Conservation (phyloP, 768 basidiomycete genomes). For the Mycena haematopus region DNA sequence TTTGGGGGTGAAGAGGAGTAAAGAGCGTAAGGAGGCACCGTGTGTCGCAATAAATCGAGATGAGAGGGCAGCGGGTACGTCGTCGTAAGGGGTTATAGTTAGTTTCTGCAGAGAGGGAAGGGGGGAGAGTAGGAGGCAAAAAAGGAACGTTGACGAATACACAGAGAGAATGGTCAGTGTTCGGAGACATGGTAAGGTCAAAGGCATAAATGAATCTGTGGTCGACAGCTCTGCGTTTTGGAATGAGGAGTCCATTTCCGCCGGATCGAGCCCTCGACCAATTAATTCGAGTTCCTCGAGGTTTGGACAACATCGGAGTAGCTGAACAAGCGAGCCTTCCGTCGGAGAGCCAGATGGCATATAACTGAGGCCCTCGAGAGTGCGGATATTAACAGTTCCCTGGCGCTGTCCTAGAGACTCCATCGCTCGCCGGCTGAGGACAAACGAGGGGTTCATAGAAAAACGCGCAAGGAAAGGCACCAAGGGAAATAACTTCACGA, state of each 20-base stretch:
- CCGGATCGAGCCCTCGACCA: constrained; percentile 62
- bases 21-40: constrained; percentile 61
- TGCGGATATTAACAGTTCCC: constrained; percentile 53
- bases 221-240: constrained; percentile 33
- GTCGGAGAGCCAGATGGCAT: constrained; percentile 40
- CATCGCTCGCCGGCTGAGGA: constrained; percentile 66
- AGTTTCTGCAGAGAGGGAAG: constrained; percentile 71
- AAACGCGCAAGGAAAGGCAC: constrained; percentile 67
- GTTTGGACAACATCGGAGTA: constrained; percentile 60
- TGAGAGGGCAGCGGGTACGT: constrained; percentile 62
- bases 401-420: constrained; percentile 58
- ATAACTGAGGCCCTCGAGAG: constrained; percentile 64
- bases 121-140: constrained; percentile 60
- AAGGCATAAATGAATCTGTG: constrained; percentile 46
- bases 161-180: constrained; percentile 70
- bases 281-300: constrained; percentile 71
- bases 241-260: constrained; percentile 50
- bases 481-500: constrained; percentile 70
- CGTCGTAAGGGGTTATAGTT: constrained; percentile 77
- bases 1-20: constrained; percentile 73
- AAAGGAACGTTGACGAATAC: constrained; percentile 68
- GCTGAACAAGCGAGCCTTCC: constrained; percentile 64
- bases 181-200: constrained; percentile 63
- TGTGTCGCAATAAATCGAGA: constrained; percentile 66
- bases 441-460: constrained; percentile 59